Base-by-base conservation (phyloP, 805 yeast genomes). In the Wickerhamomyces kurtzmanii region DNA sequence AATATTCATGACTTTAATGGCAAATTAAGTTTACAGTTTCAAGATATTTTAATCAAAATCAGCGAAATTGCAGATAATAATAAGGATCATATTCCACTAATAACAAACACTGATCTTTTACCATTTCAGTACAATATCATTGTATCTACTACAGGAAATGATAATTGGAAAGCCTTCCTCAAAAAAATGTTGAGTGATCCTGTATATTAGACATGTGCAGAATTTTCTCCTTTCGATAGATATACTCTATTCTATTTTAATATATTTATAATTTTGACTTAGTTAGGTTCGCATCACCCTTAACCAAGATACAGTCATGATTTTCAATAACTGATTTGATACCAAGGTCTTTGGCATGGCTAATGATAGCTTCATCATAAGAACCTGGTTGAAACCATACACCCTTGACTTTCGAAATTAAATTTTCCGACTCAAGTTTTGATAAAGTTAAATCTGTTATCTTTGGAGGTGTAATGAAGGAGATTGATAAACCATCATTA, bases 351-450 rank as follows among this genome's bases (percentile, higher is more conserved):
- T 47, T 28, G 1, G 67, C 64, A 19, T 51, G 51, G 1, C 63
- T 55, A 12, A 78, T 55, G 4, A 68, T 70, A 9, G 57, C 62
- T 3, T 47, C 43, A 41, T 78, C 75, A 39, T 69, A 81, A 14
- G 85, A 68, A 0, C 93, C 94, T 0, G 94, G 94, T 45, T 83
- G 94, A 39, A 80, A 75, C 94, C 94, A 84, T 11, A 81, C 55
- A 1, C 77, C 73, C 40, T 66, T 67, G 11, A 79, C 53, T 1
- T 53, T 31, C 2, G 38, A 32, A 3, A 36, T 5, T 7, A 27
- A 38, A 8, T 45, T 44, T 5, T 44, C 29, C 11, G 43, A 28
- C 17, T 50, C 41, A 32, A 69, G 51, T 11, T 59, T 59, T 8
- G 59, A 49, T 20, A 75, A 43, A 1, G 63, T 46, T 6, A 61